Evolutionary conservation across 1,284 basidiomycete species (phyloP).

Genomic region (Naganishia liquefaciens): DNA sequence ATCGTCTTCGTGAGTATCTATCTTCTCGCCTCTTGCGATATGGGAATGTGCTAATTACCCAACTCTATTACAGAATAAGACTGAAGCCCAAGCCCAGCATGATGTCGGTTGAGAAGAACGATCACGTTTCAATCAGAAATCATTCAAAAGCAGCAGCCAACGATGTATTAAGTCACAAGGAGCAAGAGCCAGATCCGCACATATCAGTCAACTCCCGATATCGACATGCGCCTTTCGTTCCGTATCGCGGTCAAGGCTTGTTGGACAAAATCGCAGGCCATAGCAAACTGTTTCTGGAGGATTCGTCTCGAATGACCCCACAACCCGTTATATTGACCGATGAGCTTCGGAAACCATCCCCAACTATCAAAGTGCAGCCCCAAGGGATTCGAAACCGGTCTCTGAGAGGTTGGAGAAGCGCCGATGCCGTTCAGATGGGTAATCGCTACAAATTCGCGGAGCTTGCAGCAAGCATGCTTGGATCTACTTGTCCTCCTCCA

Average conservation of each 20-base stretch:
- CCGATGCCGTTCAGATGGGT: neutral
- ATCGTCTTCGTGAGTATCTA: too few species aligned
- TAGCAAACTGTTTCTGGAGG: slow-evolving; percentile 4
- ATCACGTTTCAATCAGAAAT: too few species aligned
- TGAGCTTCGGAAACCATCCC: neutral
- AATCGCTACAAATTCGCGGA: neutral
- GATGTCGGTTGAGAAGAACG: too few species aligned
- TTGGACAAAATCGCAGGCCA: slow-evolving; percentile 14
- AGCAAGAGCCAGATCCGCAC: neutral
- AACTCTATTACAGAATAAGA: too few species aligned
- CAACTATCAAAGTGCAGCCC: slow-evolving; percentile 13
- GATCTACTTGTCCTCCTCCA: neutral
- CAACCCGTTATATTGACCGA: too few species aligned
- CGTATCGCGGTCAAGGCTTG: neutral
- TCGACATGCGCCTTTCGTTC: neutral
- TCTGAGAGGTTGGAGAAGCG: neutral
- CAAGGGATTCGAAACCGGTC: neutral
- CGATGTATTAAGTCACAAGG: neutral
- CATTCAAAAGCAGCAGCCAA: too few species aligned
- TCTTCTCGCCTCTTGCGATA: too few species aligned
- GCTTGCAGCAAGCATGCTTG: neutral
- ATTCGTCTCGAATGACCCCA: neutral
- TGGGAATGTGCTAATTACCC: too few species aligned
- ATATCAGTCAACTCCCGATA: neutral
- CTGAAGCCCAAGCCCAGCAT: too few species aligned